Evolutionary conservation across 257 asterid genomes (phyloP).

Genomic region (Solanum chilense): DNA sequence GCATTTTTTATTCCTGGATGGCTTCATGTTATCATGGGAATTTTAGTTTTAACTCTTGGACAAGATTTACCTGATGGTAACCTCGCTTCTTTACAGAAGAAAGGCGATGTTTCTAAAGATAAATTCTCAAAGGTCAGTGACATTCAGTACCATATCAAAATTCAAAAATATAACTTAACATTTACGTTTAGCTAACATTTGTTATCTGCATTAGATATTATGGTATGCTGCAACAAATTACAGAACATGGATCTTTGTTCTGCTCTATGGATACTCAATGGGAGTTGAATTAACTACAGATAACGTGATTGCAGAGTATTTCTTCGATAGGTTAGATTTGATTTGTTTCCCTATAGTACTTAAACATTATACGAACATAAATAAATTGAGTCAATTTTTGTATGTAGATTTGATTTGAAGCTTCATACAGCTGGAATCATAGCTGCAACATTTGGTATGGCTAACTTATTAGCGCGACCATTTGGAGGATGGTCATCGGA

Average conservation of each 20-base stretch:
- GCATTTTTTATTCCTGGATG: slow-evolving; percentile 14
- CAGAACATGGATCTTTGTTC: slow-evolving; percentile 53
- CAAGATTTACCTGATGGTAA: slow-evolving; percentile 24
- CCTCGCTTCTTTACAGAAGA: slow-evolving; percentile 10
- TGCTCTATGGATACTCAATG: slow-evolving; percentile 47
- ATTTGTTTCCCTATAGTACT: not conserved
- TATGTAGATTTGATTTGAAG: slow-evolving; percentile 35
- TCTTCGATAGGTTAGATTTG: slow-evolving; percentile 27
- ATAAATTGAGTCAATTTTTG: not conserved
- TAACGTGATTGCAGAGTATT: slow-evolving; percentile 49
- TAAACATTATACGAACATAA: no score
- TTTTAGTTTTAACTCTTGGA: slow-evolving; percentile 8
- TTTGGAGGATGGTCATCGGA: slow-evolving; percentile 45
- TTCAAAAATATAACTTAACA: not conserved
- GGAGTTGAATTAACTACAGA: slow-evolving; percentile 48
- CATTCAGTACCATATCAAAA: not conserved
- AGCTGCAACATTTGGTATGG: slow-evolving; percentile 57
- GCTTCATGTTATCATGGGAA: slow-evolving; percentile 14
- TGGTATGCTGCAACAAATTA: slow-evolving; percentile 35
- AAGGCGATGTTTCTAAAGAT: slow-evolving; percentile 8
- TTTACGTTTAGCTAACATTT: not conserved
- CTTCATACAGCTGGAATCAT: slow-evolving; percentile 45
- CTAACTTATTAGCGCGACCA: slow-evolving; percentile 38
- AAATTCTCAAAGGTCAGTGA: slow-evolving; percentile 6
- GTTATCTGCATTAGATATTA: not conserved